Percentiles rank a stretch among this genome's conserved stretches.
Conservation (phyloP, 345 rosid species). For the Melaleuca alternifolia region DNA sequence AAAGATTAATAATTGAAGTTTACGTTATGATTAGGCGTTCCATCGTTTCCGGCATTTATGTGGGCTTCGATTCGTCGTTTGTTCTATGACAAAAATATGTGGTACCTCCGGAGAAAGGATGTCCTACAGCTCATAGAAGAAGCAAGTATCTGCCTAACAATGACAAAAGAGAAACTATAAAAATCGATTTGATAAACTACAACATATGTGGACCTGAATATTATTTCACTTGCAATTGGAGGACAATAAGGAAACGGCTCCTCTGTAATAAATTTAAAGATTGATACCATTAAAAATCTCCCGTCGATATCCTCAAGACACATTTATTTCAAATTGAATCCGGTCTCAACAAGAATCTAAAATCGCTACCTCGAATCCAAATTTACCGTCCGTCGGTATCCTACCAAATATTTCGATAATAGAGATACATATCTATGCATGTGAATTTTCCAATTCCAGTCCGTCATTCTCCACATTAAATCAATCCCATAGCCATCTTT, state of each 20-base stretch:
- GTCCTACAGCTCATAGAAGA: too few species aligned
- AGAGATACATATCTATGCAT: neutral
- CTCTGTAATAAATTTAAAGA: neutral
- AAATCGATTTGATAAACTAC: neutral
- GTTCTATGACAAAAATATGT: neutral
- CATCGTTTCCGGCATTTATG: neutral
- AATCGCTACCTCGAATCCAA: neutral
- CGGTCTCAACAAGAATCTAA: neutral
- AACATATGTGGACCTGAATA: neutral
- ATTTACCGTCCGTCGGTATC: neutral
- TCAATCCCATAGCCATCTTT: neutral
- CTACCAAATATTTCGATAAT: neutral
- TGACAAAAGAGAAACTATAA: too few species aligned
- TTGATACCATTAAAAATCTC: neutral
- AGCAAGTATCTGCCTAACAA: too few species aligned
- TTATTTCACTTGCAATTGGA: neutral
- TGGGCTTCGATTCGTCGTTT: neutral
- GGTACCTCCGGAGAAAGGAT: neutral
- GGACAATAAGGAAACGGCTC: neutral
- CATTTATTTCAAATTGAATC: neutral
- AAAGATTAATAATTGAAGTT: neutral
- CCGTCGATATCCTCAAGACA: neutral
- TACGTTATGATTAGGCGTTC: neutral
- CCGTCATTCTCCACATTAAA: fast-evolving
- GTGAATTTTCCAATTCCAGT: neutral